Evolutionary conservation across 345 rosid species (phyloP), one percentile per base, ranked within the genome.

Genomic region (Gossypium thurberi): DNA sequence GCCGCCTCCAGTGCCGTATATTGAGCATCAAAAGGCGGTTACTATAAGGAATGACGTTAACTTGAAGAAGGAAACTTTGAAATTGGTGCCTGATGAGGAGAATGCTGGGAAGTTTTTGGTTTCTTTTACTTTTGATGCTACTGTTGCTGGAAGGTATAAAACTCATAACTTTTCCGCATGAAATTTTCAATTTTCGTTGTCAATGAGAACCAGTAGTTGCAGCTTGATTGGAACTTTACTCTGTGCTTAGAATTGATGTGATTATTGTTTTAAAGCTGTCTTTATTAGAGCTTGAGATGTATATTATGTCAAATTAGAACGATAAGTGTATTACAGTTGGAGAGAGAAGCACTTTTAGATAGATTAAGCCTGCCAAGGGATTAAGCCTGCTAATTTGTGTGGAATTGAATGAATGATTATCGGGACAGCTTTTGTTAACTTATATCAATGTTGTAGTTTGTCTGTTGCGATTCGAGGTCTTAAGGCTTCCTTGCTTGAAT

Each of bases 121-220:
- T 78, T 67, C 93, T 26, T 94, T 94, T 85, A 85, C 88, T 59
- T 94, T 92, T 81, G 98, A 94, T 81, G 97, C 98, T 13, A 86
- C 93, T 58, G 92, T 87, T 70, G 76, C 86, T 58, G 92, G 98
- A 26, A 86, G 98, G 97, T 92, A 80, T 25, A 47, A 48, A 42
- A 14, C 7, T 8, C 61, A 1, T 4, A 60, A 5, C 42, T 52
- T 10, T 47, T 62, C 3, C 28, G 46, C 25, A 53, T 26, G 7
- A 11, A 40, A 37, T 21, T 59, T 75, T 68, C 10, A 6, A 2
- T 6, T n/a, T 57, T 56, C 60, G 25, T 21, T 55, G 47, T 23
- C 6, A 0, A 47, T 47, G 20, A 47, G 42, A 66, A 13, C 14
- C 1, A 13, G 10, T 25, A 40, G 7, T 66, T 23, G 42, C 33